Evolutionary conservation across 805 yeast genomes (phyloP).

Genomic region (Saccharomycopsis sp.): DNA sequence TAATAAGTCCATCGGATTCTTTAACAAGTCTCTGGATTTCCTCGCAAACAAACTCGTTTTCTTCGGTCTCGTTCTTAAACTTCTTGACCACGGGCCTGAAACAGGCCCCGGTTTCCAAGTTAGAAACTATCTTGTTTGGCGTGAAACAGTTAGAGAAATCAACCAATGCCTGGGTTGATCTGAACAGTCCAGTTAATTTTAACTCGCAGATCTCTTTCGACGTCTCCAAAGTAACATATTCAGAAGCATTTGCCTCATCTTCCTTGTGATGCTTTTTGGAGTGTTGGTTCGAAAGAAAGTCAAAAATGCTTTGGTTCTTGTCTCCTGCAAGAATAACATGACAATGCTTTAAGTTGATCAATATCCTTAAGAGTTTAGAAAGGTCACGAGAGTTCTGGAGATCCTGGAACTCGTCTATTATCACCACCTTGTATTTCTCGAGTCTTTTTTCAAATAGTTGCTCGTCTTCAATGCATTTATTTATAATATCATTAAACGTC

Average conservation of each 20-base stretch:
- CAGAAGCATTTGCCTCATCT: no score
- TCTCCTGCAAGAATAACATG: conserved; percentile 70
- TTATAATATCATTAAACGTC: conserved; percentile 27
- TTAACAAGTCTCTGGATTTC: conserved; percentile 40
- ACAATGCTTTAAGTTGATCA: conserved; percentile 26
- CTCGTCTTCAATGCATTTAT: conserved; percentile 27
- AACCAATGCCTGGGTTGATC: conserved; percentile 55
- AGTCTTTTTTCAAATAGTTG: conserved; percentile 20
- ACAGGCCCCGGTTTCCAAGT: conserved; percentile 24
- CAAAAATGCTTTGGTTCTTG: conserved; percentile 63
- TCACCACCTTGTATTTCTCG: conserved; percentile 33
- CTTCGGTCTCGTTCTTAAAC: conserved; percentile 31
- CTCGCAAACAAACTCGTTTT: conserved; percentile 35
- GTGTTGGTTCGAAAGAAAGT: conserved; percentile 51
- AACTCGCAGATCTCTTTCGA: conserved; percentile 19
- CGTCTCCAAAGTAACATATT: neutral
- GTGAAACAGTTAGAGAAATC: conserved; percentile 32
- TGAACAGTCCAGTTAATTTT: conserved; percentile 45
- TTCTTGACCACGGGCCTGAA: conserved; percentile 22
- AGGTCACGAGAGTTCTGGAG: conserved; percentile 25
- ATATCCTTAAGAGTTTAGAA: neutral
- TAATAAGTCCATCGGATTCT: conserved; percentile 36
- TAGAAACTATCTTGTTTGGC: conserved; percentile 13
- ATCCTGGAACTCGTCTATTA: conserved; percentile 76
- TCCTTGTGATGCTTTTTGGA: conserved; percentile 25